Evolutionary conservation across 495 filamentous ascomycete genomes (phyloP).

Genomic region (Friedmanniomyces endolithicus): DNA sequence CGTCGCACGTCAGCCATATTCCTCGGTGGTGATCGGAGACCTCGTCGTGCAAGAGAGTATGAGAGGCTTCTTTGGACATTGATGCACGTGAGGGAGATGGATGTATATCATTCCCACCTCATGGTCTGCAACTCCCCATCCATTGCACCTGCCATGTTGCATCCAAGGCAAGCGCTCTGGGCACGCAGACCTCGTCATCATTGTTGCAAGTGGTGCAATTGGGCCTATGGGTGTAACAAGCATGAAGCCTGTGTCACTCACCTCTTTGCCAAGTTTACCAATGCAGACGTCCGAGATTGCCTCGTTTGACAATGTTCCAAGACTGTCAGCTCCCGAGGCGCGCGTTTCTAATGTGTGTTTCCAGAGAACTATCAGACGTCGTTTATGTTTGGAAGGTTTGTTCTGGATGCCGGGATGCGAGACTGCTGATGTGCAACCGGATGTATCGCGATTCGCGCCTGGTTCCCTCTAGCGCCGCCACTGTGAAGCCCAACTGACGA

Average conservation of each 20-base stretch:
- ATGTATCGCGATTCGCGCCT: too few relatives aligned
- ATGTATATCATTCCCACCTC: background rate
- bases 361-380: too few relatives aligned
- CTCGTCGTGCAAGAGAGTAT: background rate
- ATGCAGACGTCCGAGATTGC: background rate
- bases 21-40: background rate
- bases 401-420: too few relatives aligned
- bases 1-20: constrained; percentile 4
- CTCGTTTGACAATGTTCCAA: background rate
- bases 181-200: constrained; percentile 7
- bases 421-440: too few relatives aligned
- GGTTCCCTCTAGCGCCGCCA: too few relatives aligned
- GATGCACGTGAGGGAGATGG: background rate
- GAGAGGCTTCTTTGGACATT: background rate
- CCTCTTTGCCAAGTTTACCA: background rate
- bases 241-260: constrained; percentile 4
- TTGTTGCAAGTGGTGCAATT: background rate
- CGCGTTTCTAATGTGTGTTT: too few relatives aligned
- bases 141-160: constrained; percentile 1
- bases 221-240: background rate
- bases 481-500: too few relatives aligned
- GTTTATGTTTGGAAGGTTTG: too few relatives aligned
- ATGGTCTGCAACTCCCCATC: background rate
- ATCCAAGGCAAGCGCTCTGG: constrained; percentile 7
- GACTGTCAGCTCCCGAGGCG: background rate